Percentiles rank a stretch among this genome's conserved stretches.
Conservation (phyloP, 148 eudicot species). For the Cornus florida region DNA sequence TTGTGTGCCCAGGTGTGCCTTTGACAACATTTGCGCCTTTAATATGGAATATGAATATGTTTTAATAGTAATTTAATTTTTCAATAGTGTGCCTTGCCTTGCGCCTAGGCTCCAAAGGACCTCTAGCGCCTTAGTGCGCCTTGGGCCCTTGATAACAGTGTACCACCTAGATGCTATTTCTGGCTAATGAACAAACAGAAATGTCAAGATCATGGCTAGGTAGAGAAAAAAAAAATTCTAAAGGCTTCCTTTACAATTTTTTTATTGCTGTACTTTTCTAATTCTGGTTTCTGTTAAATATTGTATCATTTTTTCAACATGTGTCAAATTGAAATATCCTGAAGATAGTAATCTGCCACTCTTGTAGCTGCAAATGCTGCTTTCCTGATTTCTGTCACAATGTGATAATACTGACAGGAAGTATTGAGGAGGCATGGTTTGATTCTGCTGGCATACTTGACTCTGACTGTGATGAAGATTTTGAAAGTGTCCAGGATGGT, state of each 20-base stretch:
- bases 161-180: no score
- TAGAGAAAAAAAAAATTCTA: not conserved
- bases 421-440: slow-evolving; percentile 83
- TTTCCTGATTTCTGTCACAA: not conserved
- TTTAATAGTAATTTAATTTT: no score
- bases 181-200: not conserved
- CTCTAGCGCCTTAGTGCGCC: no score
- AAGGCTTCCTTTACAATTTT: slow-evolving; percentile 1
- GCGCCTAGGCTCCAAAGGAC: no score
- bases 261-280: not conserved
- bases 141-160: no score
- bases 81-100: no score
- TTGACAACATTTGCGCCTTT: no score
- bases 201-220: slow-evolving; percentile 3
- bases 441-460: slow-evolving; percentile 74
- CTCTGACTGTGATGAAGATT: slow-evolving; percentile 93
- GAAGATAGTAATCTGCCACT: not conserved
- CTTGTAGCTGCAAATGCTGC: not conserved
- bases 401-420: slow-evolving; percentile 46
- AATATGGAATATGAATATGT: no score
- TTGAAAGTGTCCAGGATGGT: slow-evolving; percentile 86
- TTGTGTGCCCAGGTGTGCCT: no score
- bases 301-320: not conserved
- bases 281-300: not conserved
- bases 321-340: not conserved